These are phyloP conservation scores for Penicillium macrosclerotiorum DNA, from an alignment of 495 filamentous ascomycete genomes.

Conservation along the genomic window DNA sequence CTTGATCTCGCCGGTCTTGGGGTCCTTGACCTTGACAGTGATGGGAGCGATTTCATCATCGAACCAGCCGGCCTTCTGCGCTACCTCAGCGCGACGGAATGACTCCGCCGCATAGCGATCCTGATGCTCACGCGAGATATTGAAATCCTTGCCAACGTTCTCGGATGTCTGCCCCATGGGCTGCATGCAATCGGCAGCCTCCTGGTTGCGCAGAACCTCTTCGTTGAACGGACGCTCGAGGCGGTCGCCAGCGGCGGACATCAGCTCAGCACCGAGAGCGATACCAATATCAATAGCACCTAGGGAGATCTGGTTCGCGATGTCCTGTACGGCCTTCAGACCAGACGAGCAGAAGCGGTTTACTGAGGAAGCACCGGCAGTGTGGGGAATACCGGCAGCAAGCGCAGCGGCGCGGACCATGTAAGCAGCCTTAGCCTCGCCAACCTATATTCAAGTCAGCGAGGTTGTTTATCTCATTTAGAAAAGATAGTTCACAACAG, in stretches of 20 bases:
- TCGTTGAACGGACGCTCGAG: slow-evolving; percentile 73
- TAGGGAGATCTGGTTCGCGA: slow-evolving; percentile 79
- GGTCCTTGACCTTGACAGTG: slow-evolving; percentile 74
- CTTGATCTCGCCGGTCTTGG: slow-evolving; percentile 73
- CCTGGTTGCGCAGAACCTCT: slow-evolving; percentile 70
- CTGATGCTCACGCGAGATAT: slow-evolving; percentile 73
- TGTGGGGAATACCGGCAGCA: slow-evolving; percentile 92
- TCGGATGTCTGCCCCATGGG: slow-evolving; percentile 98
- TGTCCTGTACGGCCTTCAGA: slow-evolving; percentile 90
- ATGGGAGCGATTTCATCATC: slow-evolving; percentile 95
- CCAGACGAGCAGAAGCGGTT: slow-evolving; percentile 98
- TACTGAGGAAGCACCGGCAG: slow-evolving; percentile 70
- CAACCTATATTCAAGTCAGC: slow-evolving; percentile 57
- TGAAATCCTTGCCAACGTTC: slow-evolving; percentile 92
- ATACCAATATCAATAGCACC: slow-evolving; percentile 86
- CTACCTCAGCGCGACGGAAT: slow-evolving; percentile 79
- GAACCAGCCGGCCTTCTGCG: slow-evolving; percentile 91
- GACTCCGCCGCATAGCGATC: slow-evolving; percentile 85
- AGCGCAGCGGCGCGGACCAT: slow-evolving; percentile 84
- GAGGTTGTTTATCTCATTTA: not conserved
- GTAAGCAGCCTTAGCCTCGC: slow-evolving; percentile 83
- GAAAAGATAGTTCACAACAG: not conserved
- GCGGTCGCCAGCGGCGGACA: slow-evolving; percentile 70
- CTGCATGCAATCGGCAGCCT: slow-evolving; percentile 83
- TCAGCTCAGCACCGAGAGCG: slow-evolving; percentile 84